Evolutionary conservation across 345 rosid genomes (phyloP), one percentile per base, ranked within the genome.

Genomic region (Microthlaspi erraticum): DNA sequence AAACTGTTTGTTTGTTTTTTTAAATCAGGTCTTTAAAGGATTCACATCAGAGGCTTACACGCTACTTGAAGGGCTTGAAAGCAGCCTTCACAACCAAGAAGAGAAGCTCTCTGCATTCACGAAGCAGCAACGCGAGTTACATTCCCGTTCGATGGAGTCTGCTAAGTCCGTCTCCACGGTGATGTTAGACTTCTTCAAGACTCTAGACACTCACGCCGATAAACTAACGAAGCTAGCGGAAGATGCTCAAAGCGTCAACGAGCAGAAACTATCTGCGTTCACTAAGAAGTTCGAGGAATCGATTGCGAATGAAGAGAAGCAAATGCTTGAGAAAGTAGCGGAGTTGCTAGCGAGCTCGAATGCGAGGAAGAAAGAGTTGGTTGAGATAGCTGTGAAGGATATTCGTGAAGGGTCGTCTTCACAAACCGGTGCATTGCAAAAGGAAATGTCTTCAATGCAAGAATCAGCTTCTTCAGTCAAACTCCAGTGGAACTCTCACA

Each of bases 231-330:
- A 87, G 74, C 83, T 88, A 59, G 90, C 89, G 60, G 88, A 80
- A 67, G 98, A 91, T 51, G 88, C 97, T 50, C 94, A 89, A 54
- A 83, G 71, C 5, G 86, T 85, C 52, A 91, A 87, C 68, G 91
- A 92, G 80, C 80, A 83, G 76, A 90, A 92, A 69, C 53, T 95
- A 75, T 87, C 88, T 38, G 89, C 88, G 33, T 84, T 95, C 38
- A 90, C 90, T 45, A 87, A 83, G 87, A 92, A 87, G 74, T 95
- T 92, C 54, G 97, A 95, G 99, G 99, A 87, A 54, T 92, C 91
- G 38, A 84, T 92, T 42, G 98, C 92, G 36, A 84, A 73, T 51
- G 99, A 92, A 80, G 99, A 92, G 71, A 84, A 83, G 49, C 94
- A 89, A 75, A 71, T 91, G 86, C 80, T 93, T 26, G 91, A 84